Evolutionary conservation across 257 asterid species (phyloP), one percentile per base, ranked within the genome.

Genomic region (Nicotiana noctiflora): DNA sequence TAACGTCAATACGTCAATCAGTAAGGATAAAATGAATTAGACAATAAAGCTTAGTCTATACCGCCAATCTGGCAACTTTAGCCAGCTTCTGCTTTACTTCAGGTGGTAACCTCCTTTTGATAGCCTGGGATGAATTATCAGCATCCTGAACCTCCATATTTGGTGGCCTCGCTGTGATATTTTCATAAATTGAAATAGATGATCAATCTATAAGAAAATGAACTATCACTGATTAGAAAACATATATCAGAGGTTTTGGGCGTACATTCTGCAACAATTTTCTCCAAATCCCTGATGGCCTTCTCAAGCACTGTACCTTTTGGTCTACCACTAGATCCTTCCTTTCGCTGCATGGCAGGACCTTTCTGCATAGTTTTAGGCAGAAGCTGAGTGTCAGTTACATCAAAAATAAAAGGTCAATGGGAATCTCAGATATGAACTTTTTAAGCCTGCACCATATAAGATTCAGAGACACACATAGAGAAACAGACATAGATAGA

Each of bases 21-120:
- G 5, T 51, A 74, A 49, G 4, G 79, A 49, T 23, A 74, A n/a
- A 70, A 70, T 53, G 7, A 70, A 70, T 6, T 21, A 44, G 76
- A 74, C 56, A 67, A 55, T 77, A 44, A 63, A 32, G 76, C 75
- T 37, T 76, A 59, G 77, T 66, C 65, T 62, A 52, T 94, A 94
- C 98, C 91, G 95, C 95, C 81, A 90, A 81, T 90, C 99, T 89
- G 81, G 99, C 98, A 87, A 96, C 98, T 96, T 90, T 94, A 78
- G 98, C 97, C 81, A 96, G 91, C 91, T 88, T 96, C 90, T 88
- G 97, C 92, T 96, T 96, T 83, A 96, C 84, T 84, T 93, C 99
- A 61, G 90, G 89, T n/a, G 98, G 90, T 82, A 96, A 88, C 89
- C 99, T 94, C 89, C 94, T 92, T 88, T 94, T 96, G 82, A 92